Base-by-base conservation (phyloP, 129 eudicot genomes). In the Helianthus tuberosus region DNA sequence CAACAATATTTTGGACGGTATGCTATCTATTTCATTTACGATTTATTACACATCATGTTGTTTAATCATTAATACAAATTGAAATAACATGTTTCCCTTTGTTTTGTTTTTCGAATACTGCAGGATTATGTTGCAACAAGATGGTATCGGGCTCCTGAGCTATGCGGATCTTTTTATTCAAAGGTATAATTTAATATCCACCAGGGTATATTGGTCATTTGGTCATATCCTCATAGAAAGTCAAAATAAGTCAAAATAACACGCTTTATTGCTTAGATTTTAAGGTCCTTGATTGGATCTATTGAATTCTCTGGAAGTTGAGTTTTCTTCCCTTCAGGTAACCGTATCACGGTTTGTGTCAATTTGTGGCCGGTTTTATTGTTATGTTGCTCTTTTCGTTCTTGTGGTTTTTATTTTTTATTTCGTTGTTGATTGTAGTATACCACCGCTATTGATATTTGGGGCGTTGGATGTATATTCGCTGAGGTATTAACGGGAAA, bases 121-220 rank as follows among this genome's bases (percentile, higher is more conserved):
- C 46, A 92, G 96, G 97, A 92, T 83, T 92, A 92, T 64, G 97
- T 92, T 57, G 97, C 96, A 65, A 89, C 97, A 68, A 86, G 97
- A 65, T 91, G 97, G 97, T 91, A 91, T 60, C 83, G 97, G 74
- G 97, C 97, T 88, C 97, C 96, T 58, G 97, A 92, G 71, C 51
- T 92, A 63, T 92, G 97, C 63, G 96, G 97, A 36, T 89, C 96
- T 27, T 92, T 92, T 86, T 89, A 81, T 87, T 87, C 96, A 17
- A 92, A 92, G 96, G 97, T 92, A 41, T 17, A 23, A 55, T 17
- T 20, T 57, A 57, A 20, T 55, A 57, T 57, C 63, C 63, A 23
- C 63, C 14, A 57, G 35, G 63, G 62, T 55, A 55, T 55, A 20
- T n/a, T 53, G 59, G 47, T 6, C 10, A 6, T 6, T 6, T 43